A percentile compares a stretch with the other conserved stretches of the same genome.
phyloP scores from a whole-genome alignment of 345 rosid species.

The Citropsis articulata region DNA sequence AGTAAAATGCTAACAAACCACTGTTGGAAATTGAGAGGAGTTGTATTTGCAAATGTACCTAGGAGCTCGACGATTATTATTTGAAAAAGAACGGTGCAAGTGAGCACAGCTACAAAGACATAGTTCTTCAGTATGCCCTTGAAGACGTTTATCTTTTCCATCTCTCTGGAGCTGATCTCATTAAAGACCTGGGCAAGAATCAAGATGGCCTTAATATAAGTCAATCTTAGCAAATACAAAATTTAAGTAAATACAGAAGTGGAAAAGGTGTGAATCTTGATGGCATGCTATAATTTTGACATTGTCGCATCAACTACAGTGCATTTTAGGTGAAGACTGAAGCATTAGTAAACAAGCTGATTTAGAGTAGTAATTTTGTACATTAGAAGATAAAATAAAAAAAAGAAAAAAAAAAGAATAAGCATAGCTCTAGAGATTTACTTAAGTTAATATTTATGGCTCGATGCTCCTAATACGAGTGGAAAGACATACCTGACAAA shows the following conservation, averaged over 20 bases:
- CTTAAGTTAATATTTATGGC: neutral
- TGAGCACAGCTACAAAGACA: constrained; percentile 54
- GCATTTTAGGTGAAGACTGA: neutral
- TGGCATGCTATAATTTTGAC: neutral
- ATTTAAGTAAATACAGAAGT: neutral
- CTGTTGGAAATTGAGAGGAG: constrained; percentile 62
- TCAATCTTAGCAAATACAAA: constrained; percentile 8
- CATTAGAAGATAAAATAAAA: neutral
- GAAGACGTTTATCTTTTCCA: constrained; percentile 74
- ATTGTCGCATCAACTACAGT: neutral
- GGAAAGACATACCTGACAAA: constrained; percentile 70
- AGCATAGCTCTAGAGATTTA: constrained; percentile 3
- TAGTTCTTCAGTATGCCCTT: constrained; percentile 63
- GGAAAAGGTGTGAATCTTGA: neutral
- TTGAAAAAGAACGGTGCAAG: constrained; percentile 62
- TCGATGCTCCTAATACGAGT: neutral
- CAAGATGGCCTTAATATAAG: neutral
- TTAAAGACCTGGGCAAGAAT: constrained; percentile 52
- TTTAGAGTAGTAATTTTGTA: neutral
- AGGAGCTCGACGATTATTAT: constrained; percentile 62
- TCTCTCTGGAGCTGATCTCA: constrained; percentile 77
- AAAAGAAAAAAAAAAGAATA: neutral
- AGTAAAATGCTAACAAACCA: constrained; percentile 72
- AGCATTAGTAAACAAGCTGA: neutral
- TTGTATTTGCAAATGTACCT: constrained; percentile 69